phyloP scores from a whole-genome alignment of 2,329 filamentous ascomycete species.

The Magnaporthiopsis rhizophila region DNA sequence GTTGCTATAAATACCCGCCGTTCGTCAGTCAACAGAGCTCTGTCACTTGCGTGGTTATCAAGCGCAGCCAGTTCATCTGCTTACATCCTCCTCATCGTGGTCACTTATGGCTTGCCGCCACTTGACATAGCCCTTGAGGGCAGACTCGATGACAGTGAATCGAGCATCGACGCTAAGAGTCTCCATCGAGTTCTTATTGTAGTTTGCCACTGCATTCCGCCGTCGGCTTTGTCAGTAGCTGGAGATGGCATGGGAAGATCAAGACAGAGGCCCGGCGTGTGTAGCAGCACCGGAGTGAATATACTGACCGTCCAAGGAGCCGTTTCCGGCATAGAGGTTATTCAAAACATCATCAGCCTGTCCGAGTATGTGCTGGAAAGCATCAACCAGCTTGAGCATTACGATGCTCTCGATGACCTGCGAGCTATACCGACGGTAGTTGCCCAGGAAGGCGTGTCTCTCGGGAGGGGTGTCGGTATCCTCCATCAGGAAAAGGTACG shows the following conservation, averaged over 20 bases:
- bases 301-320: conserved; percentile 55
- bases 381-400: conserved; percentile 71
- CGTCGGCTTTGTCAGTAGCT: conserved; percentile 8
- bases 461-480: conserved; percentile 95
- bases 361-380: conserved; percentile 77
- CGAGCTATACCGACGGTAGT: conserved; percentile 86
- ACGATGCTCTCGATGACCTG: conserved; percentile 84
- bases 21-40: background rate
- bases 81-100: conserved; percentile 19
- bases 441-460: conserved; percentile 87
- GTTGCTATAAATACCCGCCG: conserved; percentile 20
- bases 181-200: conserved; percentile 63
- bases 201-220: conserved; percentile 38
- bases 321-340: conserved; percentile 64
- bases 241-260: background rate
- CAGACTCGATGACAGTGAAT: conserved; percentile 81
- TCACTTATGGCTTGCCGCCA: conserved; percentile 44
- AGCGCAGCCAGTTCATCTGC: conserved; percentile 6
- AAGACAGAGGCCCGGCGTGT: background rate
- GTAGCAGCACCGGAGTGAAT: background rate
- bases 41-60: background rate
- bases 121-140: conserved; percentile 79
- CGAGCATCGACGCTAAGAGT: conserved; percentile 79
- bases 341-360: conserved; percentile 68
- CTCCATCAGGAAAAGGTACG: conserved; percentile 75